phyloP scores from a whole-genome alignment of 2,329 filamentous ascomycete species.

The Curvularia eragrostidis region DNA sequence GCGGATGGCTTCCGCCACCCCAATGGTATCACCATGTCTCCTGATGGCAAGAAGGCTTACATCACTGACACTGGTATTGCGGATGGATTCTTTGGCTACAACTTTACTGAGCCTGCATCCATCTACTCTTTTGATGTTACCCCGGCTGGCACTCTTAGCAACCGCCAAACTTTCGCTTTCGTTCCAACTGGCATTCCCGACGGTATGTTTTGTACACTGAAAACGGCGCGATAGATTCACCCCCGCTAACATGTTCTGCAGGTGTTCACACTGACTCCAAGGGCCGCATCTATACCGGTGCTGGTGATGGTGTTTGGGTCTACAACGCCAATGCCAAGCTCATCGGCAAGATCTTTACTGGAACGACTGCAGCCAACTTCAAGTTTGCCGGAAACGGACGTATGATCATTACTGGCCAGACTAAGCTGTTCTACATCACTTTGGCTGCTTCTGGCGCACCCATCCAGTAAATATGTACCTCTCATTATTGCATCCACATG shows the following conservation, averaged over 20 bases:
- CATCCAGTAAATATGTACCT: conserved; percentile 1
- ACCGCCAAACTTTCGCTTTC: conserved; percentile 35
- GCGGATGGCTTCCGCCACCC: conserved; percentile 51
- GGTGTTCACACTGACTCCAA: conserved; percentile 39
- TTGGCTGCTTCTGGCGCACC: conserved; percentile 26
- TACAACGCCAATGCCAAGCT: conserved; percentile 56
- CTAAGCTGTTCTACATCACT: conserved; percentile 34
- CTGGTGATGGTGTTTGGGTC: conserved; percentile 59
- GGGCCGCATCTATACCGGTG: conserved; percentile 63
- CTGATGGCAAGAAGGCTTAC: conserved; percentile 52
- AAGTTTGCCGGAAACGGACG: conserved; percentile 34
- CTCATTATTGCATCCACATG: neutral
- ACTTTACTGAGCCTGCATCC: conserved; percentile 30
- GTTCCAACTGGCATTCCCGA: conserved; percentile 28
- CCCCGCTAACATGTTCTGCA: conserved; percentile 11
- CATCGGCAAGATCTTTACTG: conserved; percentile 49
- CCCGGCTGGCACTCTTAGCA: conserved; percentile 28
- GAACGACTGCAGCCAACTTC: conserved; percentile 31
- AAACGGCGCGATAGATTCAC: neutral
- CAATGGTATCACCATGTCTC: conserved; percentile 52
- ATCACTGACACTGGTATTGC: conserved; percentile 51
- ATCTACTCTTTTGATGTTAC: conserved; percentile 33
- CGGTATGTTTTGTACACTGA: conserved; percentile 15
- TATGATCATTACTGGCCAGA: conserved; percentile 35
- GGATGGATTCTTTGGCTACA: conserved; percentile 30